Base-by-base conservation (phyloP, 768 basidiomycete species). In the Boletus reticulatus region DNA sequence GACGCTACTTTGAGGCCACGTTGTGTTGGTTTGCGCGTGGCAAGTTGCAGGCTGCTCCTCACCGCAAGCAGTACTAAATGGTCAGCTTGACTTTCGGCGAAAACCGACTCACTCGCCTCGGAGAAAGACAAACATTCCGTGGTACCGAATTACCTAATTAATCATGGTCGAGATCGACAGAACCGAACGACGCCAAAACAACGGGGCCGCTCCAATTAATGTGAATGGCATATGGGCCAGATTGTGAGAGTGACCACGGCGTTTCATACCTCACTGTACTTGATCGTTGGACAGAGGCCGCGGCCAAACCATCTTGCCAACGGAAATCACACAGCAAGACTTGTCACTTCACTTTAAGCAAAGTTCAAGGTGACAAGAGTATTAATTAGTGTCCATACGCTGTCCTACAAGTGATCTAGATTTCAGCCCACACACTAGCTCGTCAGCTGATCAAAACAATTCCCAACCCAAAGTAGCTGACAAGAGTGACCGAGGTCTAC, bases 91-190 rank as follows among this genome's bases (percentile, higher is more conserved):
- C 29, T 29, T 29, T 58, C 65, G 65, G 59, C 52, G 55, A 56
- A 59, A 57, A 56, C 64, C 58, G 58, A 57, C n/a, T 38, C 50
- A n/a, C 38, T 29, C 29, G 48, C 45, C 42, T 46, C 55, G 39
- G 44, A 43, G 46, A 43, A 56, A 44, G 29, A 3, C 20, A 44
- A 1, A 16, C 56, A 17, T 52, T 48, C 55, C 55, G 65, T 50
- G 53, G 51, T 55, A 54, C 52, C 34, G 57, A 56, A 50, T 65
- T 61, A 65, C 54, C 2, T 67, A 65, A 67, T 51, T 56, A 62
- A 67, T 51, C 59, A 34, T 43, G 24, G 17, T 34, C 31, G 51
- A 52, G 67, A 67, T 68, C 67, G 61, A 65, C 65, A 43, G 29
- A 29, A 29, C 55, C 48, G 38, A 22, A 6, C 34, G 14, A 24